These are phyloP conservation scores for Emergomyces pasteurianus DNA, from an alignment of 2,329 filamentous ascomycete species.

Conservation along the genomic window DNA sequence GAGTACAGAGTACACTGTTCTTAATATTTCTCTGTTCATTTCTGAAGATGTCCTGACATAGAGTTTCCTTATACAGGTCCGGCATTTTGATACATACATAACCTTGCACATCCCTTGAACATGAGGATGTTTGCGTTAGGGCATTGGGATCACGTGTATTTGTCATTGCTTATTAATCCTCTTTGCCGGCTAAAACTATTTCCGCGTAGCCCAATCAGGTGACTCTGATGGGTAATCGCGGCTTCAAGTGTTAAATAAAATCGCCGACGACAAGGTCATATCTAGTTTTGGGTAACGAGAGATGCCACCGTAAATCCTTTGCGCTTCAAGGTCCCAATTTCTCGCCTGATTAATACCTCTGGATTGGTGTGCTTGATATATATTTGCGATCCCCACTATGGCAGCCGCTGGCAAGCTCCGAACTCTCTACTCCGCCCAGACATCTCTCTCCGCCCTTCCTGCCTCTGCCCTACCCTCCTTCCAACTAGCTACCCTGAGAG, in stretches of 20 bases:
- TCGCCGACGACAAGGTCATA: neutral
- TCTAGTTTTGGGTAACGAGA: neutral
- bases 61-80: too few relatives aligned
- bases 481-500: conserved; percentile 13
- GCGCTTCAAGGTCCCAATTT: neutral
- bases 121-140: too few relatives aligned
- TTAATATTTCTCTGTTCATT: too few relatives aligned
- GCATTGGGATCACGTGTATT: neutral
- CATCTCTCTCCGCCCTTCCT: conserved; percentile 10
- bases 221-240: neutral
- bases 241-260: neutral
- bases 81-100: too few relatives aligned
- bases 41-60: too few relatives aligned
- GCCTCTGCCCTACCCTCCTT: neutral
- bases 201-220: neutral
- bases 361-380: neutral
- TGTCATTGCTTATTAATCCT: neutral
- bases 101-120: too few relatives aligned
- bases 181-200: neutral
- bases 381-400: conserved; percentile 15
- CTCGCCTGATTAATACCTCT: neutral
- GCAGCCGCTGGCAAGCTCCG: conserved; percentile 22
- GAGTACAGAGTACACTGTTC: too few relatives aligned
- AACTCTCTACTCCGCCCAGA: conserved; percentile 19
- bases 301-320: neutral